phyloP scores from a whole-genome alignment of 805 yeast genomes.

The Jamesozyma lodderae region DNA sequence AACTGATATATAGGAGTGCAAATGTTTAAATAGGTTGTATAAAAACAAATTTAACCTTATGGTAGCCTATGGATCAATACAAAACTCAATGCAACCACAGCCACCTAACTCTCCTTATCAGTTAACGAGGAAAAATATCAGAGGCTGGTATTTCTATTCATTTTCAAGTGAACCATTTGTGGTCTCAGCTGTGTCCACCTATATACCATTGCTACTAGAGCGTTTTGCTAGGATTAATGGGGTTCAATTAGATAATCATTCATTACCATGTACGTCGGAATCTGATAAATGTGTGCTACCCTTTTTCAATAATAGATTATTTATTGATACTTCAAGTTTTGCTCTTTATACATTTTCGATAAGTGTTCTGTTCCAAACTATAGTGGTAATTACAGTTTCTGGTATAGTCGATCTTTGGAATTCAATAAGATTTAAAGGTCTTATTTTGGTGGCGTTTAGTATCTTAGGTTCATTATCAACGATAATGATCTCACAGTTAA shows the following conservation, averaged over 20 bases:
- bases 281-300: conserved; percentile 38
- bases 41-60: too few relatives aligned
- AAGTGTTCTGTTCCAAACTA: conserved; percentile 63
- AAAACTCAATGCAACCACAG: not conserved
- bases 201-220: conserved; percentile 62
- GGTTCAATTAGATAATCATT: conserved; percentile 49
- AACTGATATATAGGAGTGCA: too few relatives aligned
- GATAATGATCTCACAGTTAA: conserved; percentile 33
- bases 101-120: conserved; percentile 1
- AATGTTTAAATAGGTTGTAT: too few relatives aligned
- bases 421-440: conserved; percentile 41
- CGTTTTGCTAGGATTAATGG: conserved; percentile 68
- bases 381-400: conserved; percentile 61
- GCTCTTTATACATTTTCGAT: conserved; percentile 66
- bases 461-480: conserved; percentile 49
- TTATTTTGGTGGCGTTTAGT: conserved; percentile 48
- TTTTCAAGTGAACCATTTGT: conserved; percentile 78
- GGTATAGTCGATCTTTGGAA: conserved; percentile 58
- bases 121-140: conserved; percentile 33
- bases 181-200: conserved; percentile 71
- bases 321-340: conserved; percentile 63
- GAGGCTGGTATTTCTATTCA: conserved; percentile 62
- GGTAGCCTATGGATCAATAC: conserved; percentile 4
- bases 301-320: conserved; percentile 35
- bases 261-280: conserved; percentile 40